Evolutionary conservation across 371 early-diverging fungal species (phyloP), one percentile per base, ranked within the genome.

Genomic region (Rhizopus microsporus): DNA sequence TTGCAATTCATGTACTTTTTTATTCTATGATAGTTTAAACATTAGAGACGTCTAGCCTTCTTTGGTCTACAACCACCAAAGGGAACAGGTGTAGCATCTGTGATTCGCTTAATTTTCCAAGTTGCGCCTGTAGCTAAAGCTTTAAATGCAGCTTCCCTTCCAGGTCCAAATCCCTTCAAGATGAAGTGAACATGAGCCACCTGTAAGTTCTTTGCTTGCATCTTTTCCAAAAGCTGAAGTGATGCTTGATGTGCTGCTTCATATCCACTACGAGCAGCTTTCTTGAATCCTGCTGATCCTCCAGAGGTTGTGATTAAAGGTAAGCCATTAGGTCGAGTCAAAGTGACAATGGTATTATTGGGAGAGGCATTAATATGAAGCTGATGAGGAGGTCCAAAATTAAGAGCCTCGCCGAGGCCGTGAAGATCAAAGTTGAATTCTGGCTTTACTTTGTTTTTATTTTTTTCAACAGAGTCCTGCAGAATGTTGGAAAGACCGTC

Each of bases 191-290:
- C 60, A 23, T 82, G 85, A 16, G 67, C 65, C 23, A 88, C 77
- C 43, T 77, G 79, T 33, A 90, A 77, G 23, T 82, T 83, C 68
- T 81, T 83, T 63, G 87, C 85, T 56, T 82, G 69, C 57, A 83
- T 82, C 56, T 84, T 87, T 30, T 82, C 82, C 55, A 89, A 72
- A 47, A 95, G 55, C 65, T 88, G 84, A 51, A 79, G 57, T 39
- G 92, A 89, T n/a, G 95, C 93, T 80, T 93, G 95, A 71, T 93
- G 94, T 6, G 94, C 96, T 16, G 94, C 93, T 75, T 97, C 97
- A 67, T 86, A 89, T 9, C 94, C 94, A 53, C 92, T 87, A 10
- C 97, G 86, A 52, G 88, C 84, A 12, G 96, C 88, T 72, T 95
- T 95, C 55, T 89, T 91, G 60, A 96, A 89, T 34, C 94, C 94